Evolutionary conservation across 441 rosid genomes (phyloP), one percentile per base, ranked within the genome.

Genomic region (Hypseocharis bilobata): DNA sequence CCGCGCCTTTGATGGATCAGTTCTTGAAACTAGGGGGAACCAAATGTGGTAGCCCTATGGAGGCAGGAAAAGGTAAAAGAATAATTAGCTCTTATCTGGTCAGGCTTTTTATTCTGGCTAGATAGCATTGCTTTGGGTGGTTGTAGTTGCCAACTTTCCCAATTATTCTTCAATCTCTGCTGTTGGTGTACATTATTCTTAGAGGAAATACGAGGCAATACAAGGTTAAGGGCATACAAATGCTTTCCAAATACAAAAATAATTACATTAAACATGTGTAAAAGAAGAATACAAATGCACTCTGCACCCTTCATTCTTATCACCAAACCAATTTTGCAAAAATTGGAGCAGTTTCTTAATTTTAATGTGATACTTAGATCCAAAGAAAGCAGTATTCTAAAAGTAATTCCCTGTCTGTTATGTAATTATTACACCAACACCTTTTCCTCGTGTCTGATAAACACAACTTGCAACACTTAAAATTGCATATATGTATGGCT

Each of bases 21-120:
- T 86, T 86, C 75, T 40, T 78, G 72, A 76, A 71, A 68, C 66
- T 90, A 52, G 90, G 90, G 67, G 97, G 94, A 63, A 71, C 13
- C 42, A 71, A 26, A 70, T 79, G 88, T 70, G 65, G 70, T 25
- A 81, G 81, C 65, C 88, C 82, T 71, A 55, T 62, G 65, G 86
- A 85, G 70, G 82, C 78, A 57, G 88, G 81, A 52, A 81, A 81
- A 81, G 94, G 96, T 87, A 76, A 63, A 42, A 28, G n/a, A 28
- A 60, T 57, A 38, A 47, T 63, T 59, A 23, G 47, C 11, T 56
- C 47, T 28, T 52, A 34, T 34, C 34, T 22, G 60, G 22, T 40
- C 11, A 29, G 20, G 22, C 10, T 63, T 40, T 68, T 55, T 4
- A 49, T 49, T 49, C 10, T 49, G 19, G 47, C 47, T 42, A n/a